These are phyloP conservation scores for Alternaria arborescens DNA, from an alignment of 2,329 filamentous ascomycete species.

Conservation along the genomic window DNA sequence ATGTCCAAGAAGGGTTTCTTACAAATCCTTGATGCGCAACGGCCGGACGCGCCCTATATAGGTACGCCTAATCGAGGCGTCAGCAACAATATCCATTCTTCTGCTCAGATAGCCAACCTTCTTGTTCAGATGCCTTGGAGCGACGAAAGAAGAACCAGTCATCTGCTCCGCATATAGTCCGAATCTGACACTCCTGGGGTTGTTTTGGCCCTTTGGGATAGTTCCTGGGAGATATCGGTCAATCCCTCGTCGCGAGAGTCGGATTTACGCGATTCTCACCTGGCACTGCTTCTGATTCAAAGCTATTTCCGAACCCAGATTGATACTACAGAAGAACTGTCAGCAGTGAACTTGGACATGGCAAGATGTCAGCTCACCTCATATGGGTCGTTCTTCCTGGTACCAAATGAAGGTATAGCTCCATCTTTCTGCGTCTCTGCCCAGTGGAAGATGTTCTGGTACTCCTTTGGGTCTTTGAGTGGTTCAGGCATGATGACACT, in stretches of 20 bases:
- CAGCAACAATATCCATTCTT: conserved; percentile 5
- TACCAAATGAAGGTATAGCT: conserved; percentile 62
- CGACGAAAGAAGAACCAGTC: conserved; percentile 47
- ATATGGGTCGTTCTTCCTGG: conserved; percentile 64
- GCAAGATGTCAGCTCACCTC: conserved; percentile 47
- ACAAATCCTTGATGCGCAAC: conserved; percentile 52
- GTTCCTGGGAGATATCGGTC: conserved; percentile 41
- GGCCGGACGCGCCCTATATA: conserved; percentile 49
- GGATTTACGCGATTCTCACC: conserved; percentile 29
- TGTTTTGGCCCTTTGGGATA: conserved; percentile 59
- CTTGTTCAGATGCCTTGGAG: conserved; percentile 49
- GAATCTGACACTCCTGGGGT: conserved; percentile 46
- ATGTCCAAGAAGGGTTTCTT: conserved; percentile 22
- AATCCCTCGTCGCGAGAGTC: conserved; percentile 15
- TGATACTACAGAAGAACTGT: conserved; percentile 56
- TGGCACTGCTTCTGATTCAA: conserved; percentile 58
- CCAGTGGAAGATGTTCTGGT: conserved; percentile 58
- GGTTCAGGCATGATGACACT: conserved; percentile 32
- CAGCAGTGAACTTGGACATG: conserved; percentile 10
- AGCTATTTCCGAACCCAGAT: conserved; percentile 64
- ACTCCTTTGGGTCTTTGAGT: conserved; percentile 48
- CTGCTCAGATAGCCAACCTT: conserved; percentile 24
- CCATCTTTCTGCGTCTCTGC: conserved; percentile 68
- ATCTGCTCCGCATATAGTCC: conserved; percentile 51
- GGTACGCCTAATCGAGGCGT: conserved; percentile 27